phyloP scores from a whole-genome alignment of 1,139 yeast species.

The Geotrichum siamense region DNA sequence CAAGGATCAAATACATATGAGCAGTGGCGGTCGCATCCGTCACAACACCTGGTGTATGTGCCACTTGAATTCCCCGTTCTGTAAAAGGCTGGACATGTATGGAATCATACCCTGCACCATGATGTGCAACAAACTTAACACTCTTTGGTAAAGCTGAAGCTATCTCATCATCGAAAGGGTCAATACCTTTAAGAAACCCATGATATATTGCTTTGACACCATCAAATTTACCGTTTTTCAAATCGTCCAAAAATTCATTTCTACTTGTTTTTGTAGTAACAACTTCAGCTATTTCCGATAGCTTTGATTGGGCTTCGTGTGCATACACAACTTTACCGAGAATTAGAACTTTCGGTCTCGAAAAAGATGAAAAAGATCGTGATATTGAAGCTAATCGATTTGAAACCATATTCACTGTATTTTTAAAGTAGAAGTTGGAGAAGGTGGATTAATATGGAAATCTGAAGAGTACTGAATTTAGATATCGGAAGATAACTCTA shows the following conservation, averaged over 20 bases:
- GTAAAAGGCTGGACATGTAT: slow-evolving; percentile 47
- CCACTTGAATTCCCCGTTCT: slow-evolving; percentile 47
- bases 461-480: too few relatives aligned
- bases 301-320: slow-evolving; percentile 23
- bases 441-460: too few relatives aligned
- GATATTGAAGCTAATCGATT: not conserved
- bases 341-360: slow-evolving; percentile 23
- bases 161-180: slow-evolving; percentile 69
- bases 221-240: slow-evolving; percentile 29
- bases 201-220: slow-evolving; percentile 33
- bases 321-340: slow-evolving; percentile 25
- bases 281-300: slow-evolving; percentile 25
- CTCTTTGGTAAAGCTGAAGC: slow-evolving; percentile 52
- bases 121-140: slow-evolving; percentile 63
- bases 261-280: slow-evolving; percentile 22
- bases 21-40: slow-evolving; percentile 74
- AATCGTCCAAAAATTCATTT: slow-evolving; percentile 31
- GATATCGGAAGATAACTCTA: too few relatives aligned
- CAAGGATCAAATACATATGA: slow-evolving; percentile 51
- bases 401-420: too few relatives aligned
- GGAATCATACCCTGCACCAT: slow-evolving; percentile 89
- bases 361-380: not conserved
- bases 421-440: too few relatives aligned
- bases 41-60: slow-evolving; percentile 62
- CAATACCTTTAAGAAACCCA: slow-evolving; percentile 32